Conservation (phyloP, 768 basidiomycete species). For the Tricholoma sp. region DNA sequence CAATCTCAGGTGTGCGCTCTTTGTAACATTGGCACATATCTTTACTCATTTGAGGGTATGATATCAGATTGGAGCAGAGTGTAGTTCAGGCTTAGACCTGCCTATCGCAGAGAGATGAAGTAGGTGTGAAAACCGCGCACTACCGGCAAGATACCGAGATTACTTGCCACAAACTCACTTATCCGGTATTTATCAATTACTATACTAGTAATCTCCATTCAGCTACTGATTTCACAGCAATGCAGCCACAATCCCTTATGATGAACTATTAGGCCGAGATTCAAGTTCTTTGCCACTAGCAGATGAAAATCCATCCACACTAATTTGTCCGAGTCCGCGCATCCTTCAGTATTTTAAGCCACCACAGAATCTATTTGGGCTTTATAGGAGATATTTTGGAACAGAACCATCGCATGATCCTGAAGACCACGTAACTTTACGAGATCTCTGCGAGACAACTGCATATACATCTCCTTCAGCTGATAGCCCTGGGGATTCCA, state of each 20-base stretch:
- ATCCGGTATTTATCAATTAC: background rate
- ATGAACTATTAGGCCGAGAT: too few relatives aligned
- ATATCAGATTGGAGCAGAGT: background rate
- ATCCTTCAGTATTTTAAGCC: background rate
- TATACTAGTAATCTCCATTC: background rate
- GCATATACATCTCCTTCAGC: too few relatives aligned
- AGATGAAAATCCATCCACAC: too few relatives aligned
- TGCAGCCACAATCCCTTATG: background rate
- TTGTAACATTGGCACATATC: too few relatives aligned
- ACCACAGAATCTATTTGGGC: background rate
- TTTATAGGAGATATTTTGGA: background rate
- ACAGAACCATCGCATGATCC: background rate
- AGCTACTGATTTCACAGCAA: background rate
- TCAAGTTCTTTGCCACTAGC: background rate
- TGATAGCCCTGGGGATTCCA: too few relatives aligned
- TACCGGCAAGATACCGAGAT: background rate
- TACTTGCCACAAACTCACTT: background rate
- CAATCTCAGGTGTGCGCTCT: too few relatives aligned
- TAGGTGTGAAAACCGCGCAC: background rate
- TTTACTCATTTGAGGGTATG: too few relatives aligned
- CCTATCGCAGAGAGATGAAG: background rate
- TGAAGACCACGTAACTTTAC: background rate
- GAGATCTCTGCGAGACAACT: background rate
- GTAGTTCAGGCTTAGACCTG: background rate
- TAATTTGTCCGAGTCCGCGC: too few relatives aligned